Conservation (phyloP, 345 rosid species). For the Sonneratia alba region DNA sequence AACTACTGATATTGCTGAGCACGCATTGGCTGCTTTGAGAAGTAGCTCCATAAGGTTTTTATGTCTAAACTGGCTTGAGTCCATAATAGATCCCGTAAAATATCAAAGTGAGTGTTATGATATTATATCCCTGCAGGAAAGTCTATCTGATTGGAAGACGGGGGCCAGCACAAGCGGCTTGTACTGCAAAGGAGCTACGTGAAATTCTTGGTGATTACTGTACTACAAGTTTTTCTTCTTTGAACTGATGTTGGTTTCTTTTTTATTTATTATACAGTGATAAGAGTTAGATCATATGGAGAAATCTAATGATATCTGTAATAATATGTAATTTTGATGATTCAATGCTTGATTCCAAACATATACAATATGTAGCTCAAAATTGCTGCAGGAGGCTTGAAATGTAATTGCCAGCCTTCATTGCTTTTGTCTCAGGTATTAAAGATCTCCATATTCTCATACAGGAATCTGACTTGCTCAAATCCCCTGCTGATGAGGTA, state of each 20-base stretch:
- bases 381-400: background rate
- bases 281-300: background rate
- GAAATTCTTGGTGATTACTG: conserved; percentile 65
- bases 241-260: background rate
- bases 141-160: conserved; percentile 87
- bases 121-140: conserved; percentile 40
- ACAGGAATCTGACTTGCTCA: conserved; percentile 43
- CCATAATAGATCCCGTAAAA: background rate
- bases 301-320: background rate
- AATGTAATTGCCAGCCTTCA: background rate
- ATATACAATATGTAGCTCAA: background rate
- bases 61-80: background rate
- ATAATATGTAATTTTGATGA: background rate
- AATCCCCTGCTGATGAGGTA: conserved; percentile 75
- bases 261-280: background rate
- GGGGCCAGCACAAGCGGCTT: conserved; percentile 95
- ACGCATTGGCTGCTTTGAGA: conserved; percentile 64
- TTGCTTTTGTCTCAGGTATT: conserved; percentile 39
- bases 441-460: conserved; percentile 43
- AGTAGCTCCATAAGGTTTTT: conserved; percentile 70
- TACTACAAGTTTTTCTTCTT: background rate
- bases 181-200: conserved; percentile 90
- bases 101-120: background rate
- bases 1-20: conserved; percentile 70
- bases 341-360: too few relatives aligned